Conservation (phyloP, 2,329 filamentous ascomycete species). For the Leptodontidium sp. region DNA sequence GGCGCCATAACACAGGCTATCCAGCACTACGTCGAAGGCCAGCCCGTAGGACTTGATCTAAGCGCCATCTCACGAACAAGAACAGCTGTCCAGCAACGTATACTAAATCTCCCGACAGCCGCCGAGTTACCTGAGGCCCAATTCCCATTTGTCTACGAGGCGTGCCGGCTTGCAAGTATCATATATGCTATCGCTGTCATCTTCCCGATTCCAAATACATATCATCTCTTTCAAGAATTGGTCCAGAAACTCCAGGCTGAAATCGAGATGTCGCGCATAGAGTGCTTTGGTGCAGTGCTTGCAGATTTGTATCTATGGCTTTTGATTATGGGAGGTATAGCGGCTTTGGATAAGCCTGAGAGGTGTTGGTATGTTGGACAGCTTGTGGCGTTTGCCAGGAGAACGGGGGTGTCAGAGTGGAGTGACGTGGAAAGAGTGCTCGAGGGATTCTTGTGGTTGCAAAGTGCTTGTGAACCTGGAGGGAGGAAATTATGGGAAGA, state of each 20-base stretch:
- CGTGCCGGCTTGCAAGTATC: slow-evolving; percentile 7
- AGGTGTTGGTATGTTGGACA: slow-evolving; percentile 20
- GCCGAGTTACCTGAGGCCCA: neutral
- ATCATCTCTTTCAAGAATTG: neutral
- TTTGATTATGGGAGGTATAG: slow-evolving; percentile 23
- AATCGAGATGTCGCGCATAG: neutral
- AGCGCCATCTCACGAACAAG: neutral
- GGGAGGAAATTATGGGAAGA: slow-evolving; percentile 18
- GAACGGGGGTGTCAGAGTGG: neutral
- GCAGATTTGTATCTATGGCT: slow-evolving; percentile 19
- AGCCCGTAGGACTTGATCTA: neutral
- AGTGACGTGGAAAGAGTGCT: slow-evolving; percentile 3
- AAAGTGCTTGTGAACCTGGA: slow-evolving; percentile 13
- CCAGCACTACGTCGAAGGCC: neutral
- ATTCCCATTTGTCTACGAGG: slow-evolving; percentile 8
- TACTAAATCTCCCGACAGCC: neutral
- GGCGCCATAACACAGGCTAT: slow-evolving; percentile 1
- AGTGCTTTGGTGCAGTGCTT: neutral
- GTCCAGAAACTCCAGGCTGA: neutral
- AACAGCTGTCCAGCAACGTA: neutral
- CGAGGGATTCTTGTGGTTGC: slow-evolving; percentile 17
- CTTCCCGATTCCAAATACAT: slow-evolving; percentile 20
- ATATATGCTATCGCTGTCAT: slow-evolving; percentile 17
- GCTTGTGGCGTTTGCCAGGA: neutral
- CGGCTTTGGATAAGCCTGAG: slow-evolving; percentile 21